Conservation (phyloP, 106 monocot genomes). For the Phalaenopsis aphrodite region DNA sequence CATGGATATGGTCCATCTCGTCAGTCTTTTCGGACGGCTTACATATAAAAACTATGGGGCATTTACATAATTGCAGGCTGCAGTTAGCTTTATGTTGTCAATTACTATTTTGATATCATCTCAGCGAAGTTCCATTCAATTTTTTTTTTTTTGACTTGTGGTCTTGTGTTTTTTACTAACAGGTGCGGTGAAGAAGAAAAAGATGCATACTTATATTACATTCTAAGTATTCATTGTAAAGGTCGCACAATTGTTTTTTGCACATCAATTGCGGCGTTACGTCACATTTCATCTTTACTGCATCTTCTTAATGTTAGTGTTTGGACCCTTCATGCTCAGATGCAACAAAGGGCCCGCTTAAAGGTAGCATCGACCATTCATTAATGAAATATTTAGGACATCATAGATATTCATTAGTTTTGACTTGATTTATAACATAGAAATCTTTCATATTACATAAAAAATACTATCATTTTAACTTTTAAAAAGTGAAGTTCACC, state of each 20-base stretch:
- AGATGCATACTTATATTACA: constrained; percentile 94
- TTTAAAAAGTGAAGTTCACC: too few relatives aligned
- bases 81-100: background rate
- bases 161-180: background rate
- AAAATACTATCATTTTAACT: background rate
- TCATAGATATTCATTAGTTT: background rate
- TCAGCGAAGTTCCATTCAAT: background rate
- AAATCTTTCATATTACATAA: background rate
- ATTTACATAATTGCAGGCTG: background rate
- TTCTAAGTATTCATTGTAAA: constrained; percentile 86
- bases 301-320: constrained; percentile 52
- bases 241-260: constrained; percentile 91
- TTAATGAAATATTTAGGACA: background rate
- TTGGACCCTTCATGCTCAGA: constrained; percentile 91
- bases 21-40: background rate
- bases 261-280: constrained; percentile 92
- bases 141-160: background rate
- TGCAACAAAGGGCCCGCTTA: constrained; percentile 95
- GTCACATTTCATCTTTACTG: constrained; percentile 66
- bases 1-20: background rate
- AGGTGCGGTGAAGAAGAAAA: constrained; percentile 96
- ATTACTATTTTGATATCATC: too few relatives aligned
- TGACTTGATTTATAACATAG: too few relatives aligned
- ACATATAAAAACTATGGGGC: background rate
- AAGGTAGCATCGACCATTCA: constrained; percentile 40